Base-by-base conservation (phyloP, 257 asterid species). In the Striga asiatica region DNA sequence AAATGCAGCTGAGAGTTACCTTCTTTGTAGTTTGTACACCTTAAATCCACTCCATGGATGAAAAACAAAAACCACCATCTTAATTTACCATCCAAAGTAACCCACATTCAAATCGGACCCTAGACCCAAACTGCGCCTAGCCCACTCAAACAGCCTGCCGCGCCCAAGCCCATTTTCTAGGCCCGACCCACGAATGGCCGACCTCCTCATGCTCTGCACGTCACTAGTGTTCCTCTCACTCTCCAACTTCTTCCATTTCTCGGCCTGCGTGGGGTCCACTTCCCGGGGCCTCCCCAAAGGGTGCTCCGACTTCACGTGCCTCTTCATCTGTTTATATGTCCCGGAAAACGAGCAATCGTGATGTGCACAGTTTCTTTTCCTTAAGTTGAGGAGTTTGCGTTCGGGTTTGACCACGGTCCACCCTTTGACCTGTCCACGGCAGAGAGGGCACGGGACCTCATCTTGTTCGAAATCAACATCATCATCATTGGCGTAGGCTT, bases 401-500 rank as follows among this genome's bases (percentile, higher is more conserved):
- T 92, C 96, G 10, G 82, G 70, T 62, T 86, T 86, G 18, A 86
- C 92, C 14, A 86, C 88, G 11, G 96, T 77, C 88, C 92, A 86
- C 12, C 94, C 94, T 68, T 83, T 86, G 65, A 86, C 96, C 66
- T 81, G 94, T 25, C 94, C 96, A 34, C 96, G 66, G 71, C 94
- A 86, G 51, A 86, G 94, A 25, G 96, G 96, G 54, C 96, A 83
- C 14, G 84, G 77, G 62, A 83, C 86, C 71, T 83, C 80, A 1
- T 43, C 50, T 43, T 43, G 23, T 43, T 16, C 7, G 50, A 43
- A 17, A 37, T 37, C 16, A 37, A 10, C 43, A 13, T 37, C 16
- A 0, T 37, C 43, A 70, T 57, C 60, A 57, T 83, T 77, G 3
- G 89, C 65, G 70, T 75, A 74, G 43, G 94, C 88, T 56, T 79